Percentiles rank a stretch among this genome's conserved stretches.
phyloP scores from a whole-genome alignment of 108 stramenopile species.

The Fragilaria radians region DNA sequence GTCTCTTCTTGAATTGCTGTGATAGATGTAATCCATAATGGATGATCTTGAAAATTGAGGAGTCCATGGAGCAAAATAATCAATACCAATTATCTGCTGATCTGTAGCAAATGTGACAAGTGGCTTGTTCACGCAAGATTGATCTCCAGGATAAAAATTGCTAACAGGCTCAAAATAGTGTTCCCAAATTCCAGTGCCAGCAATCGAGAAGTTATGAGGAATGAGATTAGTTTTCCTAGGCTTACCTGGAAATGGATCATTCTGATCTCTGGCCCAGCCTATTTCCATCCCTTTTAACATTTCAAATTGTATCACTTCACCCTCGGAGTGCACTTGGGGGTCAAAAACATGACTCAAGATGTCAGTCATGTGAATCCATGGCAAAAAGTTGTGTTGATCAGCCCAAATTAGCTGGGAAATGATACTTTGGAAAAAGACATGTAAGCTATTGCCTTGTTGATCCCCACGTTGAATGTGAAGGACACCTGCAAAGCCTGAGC shows the following conservation, averaged over 20 bases:
- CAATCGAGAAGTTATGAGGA: not conserved
- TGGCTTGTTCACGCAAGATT: constrained; percentile 15
- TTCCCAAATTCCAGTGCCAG: constrained; percentile 42
- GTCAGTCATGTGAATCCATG: constrained; percentile 32
- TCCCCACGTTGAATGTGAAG: constrained; percentile 26
- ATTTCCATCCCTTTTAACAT: constrained; percentile 1
- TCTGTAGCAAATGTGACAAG: constrained; percentile 33
- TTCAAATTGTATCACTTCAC: not conserved
- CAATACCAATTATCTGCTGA: too few relatives aligned
- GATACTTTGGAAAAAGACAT: constrained; percentile 25
- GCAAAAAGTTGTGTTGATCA: constrained; percentile 24
- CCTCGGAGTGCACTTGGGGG: constrained; percentile 13
- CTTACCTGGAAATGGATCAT: constrained; percentile 3
- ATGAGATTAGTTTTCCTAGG: not conserved
- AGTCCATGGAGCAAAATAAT: too few relatives aligned
- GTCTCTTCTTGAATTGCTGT: too few relatives aligned
- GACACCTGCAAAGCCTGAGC: constrained; percentile 11
- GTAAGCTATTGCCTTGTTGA: constrained; percentile 15
- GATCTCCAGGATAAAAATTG: constrained; percentile 43
- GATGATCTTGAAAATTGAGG: constrained; percentile 45
- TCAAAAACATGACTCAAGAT: constrained; percentile 26
- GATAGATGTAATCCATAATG: constrained; percentile 36
- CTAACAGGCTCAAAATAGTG: constrained; percentile 53
- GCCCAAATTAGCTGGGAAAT: constrained; percentile 23
- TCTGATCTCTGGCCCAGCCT: not conserved